Base-by-base conservation (phyloP, 2,329 filamentous ascomycete genomes). In the Aureobasidium vineae region DNA sequence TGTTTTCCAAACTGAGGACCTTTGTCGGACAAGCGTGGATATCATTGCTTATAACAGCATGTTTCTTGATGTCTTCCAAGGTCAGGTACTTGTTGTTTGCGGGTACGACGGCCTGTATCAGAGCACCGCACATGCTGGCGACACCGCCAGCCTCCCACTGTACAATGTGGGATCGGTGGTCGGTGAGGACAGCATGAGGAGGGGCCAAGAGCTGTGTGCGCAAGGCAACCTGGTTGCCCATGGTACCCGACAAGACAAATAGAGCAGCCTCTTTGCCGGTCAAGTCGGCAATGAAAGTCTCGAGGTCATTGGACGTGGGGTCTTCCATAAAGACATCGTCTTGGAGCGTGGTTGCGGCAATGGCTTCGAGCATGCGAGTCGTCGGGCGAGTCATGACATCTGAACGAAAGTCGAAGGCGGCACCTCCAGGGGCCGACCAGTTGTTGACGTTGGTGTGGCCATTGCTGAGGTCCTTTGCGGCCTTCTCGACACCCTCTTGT, bases 211-310 rank as follows among this genome's bases (percentile, higher is more conserved):
- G 83, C 67, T 95, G 89, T 1, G 90, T 84, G 45, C 93, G 87
- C 49, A 97, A 83, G 0, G 90, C 88, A 21, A 97, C 82, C 76
- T 97, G 92, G 78, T 97, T 97, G 47, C 92, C 92, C 92, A 97
- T 97, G 5, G 93, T 97, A 3, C 94, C 94, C 0, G 91, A 95
- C 67, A 96, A 83, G 65, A 97, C 91, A 64, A 97, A 88, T 5
- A 97, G 82, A 0, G 86, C 90, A 8, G 86, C 87, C 72, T 92
- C 88, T 72, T 96, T 92, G 71, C 86, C 86, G 0, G 91, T 86
- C 3, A 96, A 83, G 38, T 83, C 75, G 21, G 92, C 91, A 52
- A 96, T 83, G 75, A 90, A 88, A 53, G 83, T 79, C 76, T 97
- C 90, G 47, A 98, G 86, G 28, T 85, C 83, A 60, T 84, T 87